Evolutionary conservation across 768 basidiomycete species (phyloP), one percentile per base, ranked within the genome.

Genomic region (Psilocybe tampanensis): DNA sequence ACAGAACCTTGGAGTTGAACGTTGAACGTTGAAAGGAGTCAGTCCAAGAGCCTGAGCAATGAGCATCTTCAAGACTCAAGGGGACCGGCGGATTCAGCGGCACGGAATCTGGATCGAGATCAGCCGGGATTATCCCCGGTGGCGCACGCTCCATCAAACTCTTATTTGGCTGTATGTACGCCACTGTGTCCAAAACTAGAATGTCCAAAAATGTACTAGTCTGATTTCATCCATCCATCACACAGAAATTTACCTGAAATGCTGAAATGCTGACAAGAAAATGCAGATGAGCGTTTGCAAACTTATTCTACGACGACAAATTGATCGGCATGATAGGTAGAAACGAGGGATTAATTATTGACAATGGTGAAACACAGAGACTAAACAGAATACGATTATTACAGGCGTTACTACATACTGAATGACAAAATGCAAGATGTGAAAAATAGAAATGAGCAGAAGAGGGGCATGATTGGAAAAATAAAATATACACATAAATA

Each of bases 151-250:
- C 39, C 43, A 15, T 33, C 11, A 33, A 34, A 23, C 43, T 24
- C 36, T 32, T 48, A 39, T 61, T 54, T 59, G 62, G 57, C 29
- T 7, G 17, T 48, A 47, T 51, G 51, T 59, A 43, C 53, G 54
- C 59, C 54, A 55, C 54, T 52, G 17, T 54, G 21, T 48, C 59
- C 53, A 39, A 44, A 52, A 44, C 8, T 18, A 44, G 49, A 29
- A 57, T 44, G 13, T 4, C 29, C 26, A 7, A 33, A 48, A 24
- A 32, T n/a, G 47, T 29, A 26, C 29, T 47, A 29, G 26, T 48
- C 26, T 29, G 26, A 48, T 18, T 48, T 33, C 17, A n/a, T 33
- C 29, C 17, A 42, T 42, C 41, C n/a, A n/a, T n/a, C n/a, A n/a
- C n/a, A n/a, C n/a, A 42, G 15, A 42, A 29, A 29, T 11, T 23